Evolutionary conservation across 2,329 filamentous ascomycete genomes (phyloP).

Genomic region (Microthyrium microscopicum): DNA sequence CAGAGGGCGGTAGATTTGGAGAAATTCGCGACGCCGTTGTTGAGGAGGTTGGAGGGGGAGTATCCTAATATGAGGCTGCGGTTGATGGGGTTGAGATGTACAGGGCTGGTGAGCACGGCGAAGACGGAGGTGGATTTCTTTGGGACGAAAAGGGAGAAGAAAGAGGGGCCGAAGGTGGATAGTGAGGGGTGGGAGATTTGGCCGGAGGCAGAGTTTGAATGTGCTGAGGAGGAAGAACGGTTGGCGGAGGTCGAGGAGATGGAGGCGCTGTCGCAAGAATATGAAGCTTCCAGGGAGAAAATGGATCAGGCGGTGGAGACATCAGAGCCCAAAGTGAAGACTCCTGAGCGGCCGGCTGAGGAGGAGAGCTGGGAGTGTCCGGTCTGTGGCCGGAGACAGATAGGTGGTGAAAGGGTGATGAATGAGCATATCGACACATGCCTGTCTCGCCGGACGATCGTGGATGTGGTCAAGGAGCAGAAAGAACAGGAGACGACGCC

Average conservation of each 20-base stretch:
- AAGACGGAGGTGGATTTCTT: conserved; percentile 73
- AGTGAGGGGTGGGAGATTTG: conserved; percentile 47
- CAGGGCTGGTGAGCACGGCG: conserved; percentile 71
- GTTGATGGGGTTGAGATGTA: conserved; percentile 78
- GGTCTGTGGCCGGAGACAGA: conserved; percentile 63
- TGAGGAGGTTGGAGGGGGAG: conserved; percentile 70
- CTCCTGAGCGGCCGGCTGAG: conserved; percentile 7
- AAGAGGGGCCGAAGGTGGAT: conserved; percentile 14
- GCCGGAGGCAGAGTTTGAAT: conserved; percentile 50
- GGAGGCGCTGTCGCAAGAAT: conserved; percentile 44
- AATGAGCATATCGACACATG: conserved; percentile 91
- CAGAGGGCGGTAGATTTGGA: conserved; percentile 67
- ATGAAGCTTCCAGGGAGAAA: conserved; percentile 12
- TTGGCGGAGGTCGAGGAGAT: conserved; percentile 45
- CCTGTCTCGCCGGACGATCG: conserved; percentile 71
- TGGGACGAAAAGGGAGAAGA: conserved; percentile 27
- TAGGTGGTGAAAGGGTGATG: conserved; percentile 57
- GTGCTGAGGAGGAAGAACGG: conserved; percentile 41
- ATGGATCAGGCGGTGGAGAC: conserved; percentile 15
- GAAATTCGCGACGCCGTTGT: conserved; percentile 62
- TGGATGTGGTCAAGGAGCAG: conserved; percentile 37
- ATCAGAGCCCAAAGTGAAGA: conserved; percentile 5
- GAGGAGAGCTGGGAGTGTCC: conserved; percentile 65
- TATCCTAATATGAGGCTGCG: conserved; percentile 63
- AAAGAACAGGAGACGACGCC: neutral